Evolutionary conservation across 768 basidiomycete genomes (phyloP), one percentile per base, ranked within the genome.

Genomic region (Auriculariales sp.): DNA sequence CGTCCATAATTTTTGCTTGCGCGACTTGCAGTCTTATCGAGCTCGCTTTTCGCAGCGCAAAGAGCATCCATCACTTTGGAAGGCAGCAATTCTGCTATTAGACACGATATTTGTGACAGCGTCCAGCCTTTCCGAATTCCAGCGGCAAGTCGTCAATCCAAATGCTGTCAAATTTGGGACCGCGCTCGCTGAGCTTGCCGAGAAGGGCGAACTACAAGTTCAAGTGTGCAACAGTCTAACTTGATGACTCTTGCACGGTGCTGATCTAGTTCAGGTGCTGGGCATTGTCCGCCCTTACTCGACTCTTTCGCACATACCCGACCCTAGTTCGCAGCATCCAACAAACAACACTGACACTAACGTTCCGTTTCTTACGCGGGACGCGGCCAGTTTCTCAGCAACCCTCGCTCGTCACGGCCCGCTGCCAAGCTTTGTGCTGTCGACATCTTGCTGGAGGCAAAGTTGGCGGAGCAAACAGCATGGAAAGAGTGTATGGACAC

Each of bases 401-500:
- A 14, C 64, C 73, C 1, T 69, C 70, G 22, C 56, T 81, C 4
- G 52, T 77, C 1, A 55, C 64, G 34, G 68, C 77, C n/a, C 12
- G 71, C 80, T 2, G 77, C 78, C 4, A 59, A 65, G 17, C 68
- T 91, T 19, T 83, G 81, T 51, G 65, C 79, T 3, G 64, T 70
- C 68, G 91, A 4, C 81, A 81, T 61, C 64, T 75, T 27, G 79
- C 83, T 0, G 85, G 85, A 19, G 88, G 89, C 6, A 91, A 88
- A 63, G 78, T 85, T 7, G 83, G 81, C 24, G 78, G 79, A 14
- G 69, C 77, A 10, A 74, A 68, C 47, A 56, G n/a, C 82, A 4
- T 91, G 88, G 88, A 72, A 80, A 54, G 86, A 82, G 56, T 78
- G 77, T 14, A 52, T 89, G 24, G 83, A 88, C 46, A 81, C 81